These are phyloP conservation scores for Aureobasidium pullulans DNA, from an alignment of 2,329 filamentous ascomycete genomes.

Conservation along the genomic window DNA sequence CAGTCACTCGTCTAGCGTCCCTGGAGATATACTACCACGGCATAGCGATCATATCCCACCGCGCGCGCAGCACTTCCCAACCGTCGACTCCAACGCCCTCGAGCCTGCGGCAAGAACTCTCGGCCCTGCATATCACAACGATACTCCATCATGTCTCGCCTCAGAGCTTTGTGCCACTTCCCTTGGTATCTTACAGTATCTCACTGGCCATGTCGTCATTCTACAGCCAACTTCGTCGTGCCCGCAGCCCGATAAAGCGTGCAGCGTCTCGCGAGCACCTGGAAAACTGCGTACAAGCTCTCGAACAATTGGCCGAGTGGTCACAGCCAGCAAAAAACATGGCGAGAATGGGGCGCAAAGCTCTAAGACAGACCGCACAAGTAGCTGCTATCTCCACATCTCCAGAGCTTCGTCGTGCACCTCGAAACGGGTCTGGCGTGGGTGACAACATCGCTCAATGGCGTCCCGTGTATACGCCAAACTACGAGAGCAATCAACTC, in stretches of 20 bases:
- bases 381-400: not conserved
- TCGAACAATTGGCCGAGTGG: constrained; percentile 12
- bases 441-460: not conserved
- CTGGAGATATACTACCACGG: constrained; percentile 51
- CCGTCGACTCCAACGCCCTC: constrained; percentile 40
- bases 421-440: not conserved
- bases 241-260: constrained; percentile 7
- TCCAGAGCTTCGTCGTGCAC: not conserved
- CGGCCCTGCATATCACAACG: constrained; percentile 47
- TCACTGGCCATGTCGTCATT: constrained; percentile 49
- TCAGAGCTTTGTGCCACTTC: constrained; percentile 42
- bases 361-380: constrained; percentile 13
- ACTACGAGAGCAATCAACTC: not conserved
- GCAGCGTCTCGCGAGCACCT: constrained; percentile 15
- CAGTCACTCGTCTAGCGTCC: constrained; percentile 30
- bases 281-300: constrained; percentile 12
- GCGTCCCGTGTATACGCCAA: not conserved
- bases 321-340: constrained; percentile 15
- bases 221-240: constrained; percentile 47
- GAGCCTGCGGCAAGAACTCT: constrained; percentile 47
- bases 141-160: constrained; percentile 41
- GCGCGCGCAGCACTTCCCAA: constrained; percentile 35
- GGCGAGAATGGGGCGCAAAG: constrained; percentile 14
- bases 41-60: constrained; percentile 50
- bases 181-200: constrained; percentile 49